phyloP scores from a whole-genome alignment of 129 eudicot genomes.

The Chrysanthemum makinoi region DNA sequence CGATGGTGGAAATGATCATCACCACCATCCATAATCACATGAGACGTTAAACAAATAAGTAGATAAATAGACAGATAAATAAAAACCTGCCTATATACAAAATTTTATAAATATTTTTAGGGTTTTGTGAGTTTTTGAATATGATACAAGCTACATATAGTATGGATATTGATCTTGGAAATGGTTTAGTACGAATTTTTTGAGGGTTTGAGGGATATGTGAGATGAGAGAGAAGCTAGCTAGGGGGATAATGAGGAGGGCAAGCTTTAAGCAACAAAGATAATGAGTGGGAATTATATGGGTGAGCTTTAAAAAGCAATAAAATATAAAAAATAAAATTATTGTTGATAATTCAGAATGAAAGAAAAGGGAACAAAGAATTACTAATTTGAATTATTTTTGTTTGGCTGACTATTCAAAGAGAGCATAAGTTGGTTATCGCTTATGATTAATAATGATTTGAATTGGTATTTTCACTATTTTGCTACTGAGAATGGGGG shows the following conservation, averaged over 20 bases:
- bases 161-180: too few relatives aligned
- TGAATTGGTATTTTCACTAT: too few relatives aligned
- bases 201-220: not conserved
- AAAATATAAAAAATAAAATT: conserved; percentile 2
- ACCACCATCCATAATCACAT: conserved; percentile 66
- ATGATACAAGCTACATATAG: too few relatives aligned
- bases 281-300: conserved; percentile 95
- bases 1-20: conserved; percentile 69
- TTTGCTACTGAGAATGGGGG: too few relatives aligned
- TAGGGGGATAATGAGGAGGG: conserved; percentile 37
- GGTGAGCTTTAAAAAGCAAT: conserved; percentile 70
- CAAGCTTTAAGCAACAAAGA: conserved; percentile 79
- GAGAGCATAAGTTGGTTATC: too few relatives aligned
- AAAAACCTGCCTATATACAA: too few relatives aligned
- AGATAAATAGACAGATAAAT: too few relatives aligned
- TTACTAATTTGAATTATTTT: not conserved
- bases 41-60: not conserved
- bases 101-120: too few relatives aligned
- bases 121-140: too few relatives aligned
- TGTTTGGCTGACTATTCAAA: not conserved
- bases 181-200: too few relatives aligned
- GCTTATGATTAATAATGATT: too few relatives aligned
- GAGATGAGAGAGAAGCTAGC: conserved; percentile 26
- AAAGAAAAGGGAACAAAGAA: not conserved
- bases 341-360: conserved; percentile 1